Base-by-base conservation (phyloP, 306 rosid species). In the Biancaea sappan region DNA sequence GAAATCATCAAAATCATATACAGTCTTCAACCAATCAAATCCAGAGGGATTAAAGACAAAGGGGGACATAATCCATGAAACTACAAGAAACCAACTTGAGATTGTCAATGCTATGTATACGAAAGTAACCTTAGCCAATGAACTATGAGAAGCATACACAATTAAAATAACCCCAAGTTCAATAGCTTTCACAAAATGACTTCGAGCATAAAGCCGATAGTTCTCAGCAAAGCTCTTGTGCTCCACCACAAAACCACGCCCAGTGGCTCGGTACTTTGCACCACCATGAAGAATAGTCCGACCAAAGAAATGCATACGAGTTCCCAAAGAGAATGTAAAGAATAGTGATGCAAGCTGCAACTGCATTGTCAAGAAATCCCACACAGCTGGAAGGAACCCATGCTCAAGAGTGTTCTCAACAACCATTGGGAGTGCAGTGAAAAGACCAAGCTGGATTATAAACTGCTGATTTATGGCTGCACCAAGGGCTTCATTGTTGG, bases 21-120 rank as follows among this genome's bases (percentile, higher is more conserved):
- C 98, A n/a, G 97, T 89, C 69, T 94, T 94, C 86, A 94, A 89
- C 97, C 98, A 94, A 85, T 94, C 98, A 75, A 94, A 89, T 56
- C 98, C 98, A 25, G 97, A 91, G 59, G 98, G 97, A 75, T 94
- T 94, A 66, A 94, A 94, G 50, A 91, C 85, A 71, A 94, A 94
- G 25, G 98, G 98, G 22, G 96, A 84, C 96, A 94, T 81, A 51
- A 94, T 86, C 98, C 98, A 94, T 5, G 98, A 89, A 62, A 89
- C 79, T 29, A 94, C 94, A n/a, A 94, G 97, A 75, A 86, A 94
- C 98, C 98, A 94, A 82, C 85, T 83, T 48, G 98, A 80, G 82
- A 94, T 76, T 6, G 85, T 79, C 88, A 94, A 60, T 66, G 66
- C 80, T 70, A 94, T 86, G 89, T 85, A 94, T 48, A 90, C 92